Evolutionary conservation across 305 asterid genomes (phyloP).

Genomic region (Solanum hybrid): DNA sequence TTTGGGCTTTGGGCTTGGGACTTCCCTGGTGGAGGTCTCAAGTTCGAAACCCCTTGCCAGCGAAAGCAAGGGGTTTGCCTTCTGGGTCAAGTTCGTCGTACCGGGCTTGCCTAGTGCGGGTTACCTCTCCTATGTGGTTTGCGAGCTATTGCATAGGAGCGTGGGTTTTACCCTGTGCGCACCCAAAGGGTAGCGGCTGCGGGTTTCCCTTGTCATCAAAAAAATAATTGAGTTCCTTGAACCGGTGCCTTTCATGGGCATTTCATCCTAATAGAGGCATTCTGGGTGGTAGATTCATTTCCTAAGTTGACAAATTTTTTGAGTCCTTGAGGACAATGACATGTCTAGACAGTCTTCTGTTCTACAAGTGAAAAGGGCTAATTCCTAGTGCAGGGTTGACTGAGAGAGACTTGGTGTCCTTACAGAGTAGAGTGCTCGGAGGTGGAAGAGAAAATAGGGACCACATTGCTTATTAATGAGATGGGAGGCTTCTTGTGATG

Average conservation of each 20-base stretch:
- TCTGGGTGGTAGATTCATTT: not conserved
- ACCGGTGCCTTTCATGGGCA: not conserved
- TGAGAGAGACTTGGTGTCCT: not conserved
- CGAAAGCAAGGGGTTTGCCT: too few relatives aligned
- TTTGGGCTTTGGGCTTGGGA: too few relatives aligned
- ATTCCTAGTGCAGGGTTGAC: constrained; percentile 5
- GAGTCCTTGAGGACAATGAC: constrained; percentile 45
- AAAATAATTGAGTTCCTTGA: not conserved
- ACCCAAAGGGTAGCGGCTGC: too few relatives aligned
- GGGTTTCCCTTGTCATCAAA: too few relatives aligned
- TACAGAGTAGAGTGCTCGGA: not conserved
- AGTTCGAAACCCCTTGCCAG: too few relatives aligned
- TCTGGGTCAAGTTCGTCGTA: too few relatives aligned
- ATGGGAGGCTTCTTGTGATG: not conserved
- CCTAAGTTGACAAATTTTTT: constrained; percentile 6
- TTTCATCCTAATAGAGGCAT: not conserved
- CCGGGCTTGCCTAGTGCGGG: too few relatives aligned
- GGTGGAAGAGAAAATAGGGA: not conserved
- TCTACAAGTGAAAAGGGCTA: constrained; percentile 33
- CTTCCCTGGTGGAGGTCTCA: too few relatives aligned
- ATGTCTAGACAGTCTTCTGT: constrained; percentile 32
- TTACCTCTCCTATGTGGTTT: too few relatives aligned
- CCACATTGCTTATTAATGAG: not conserved
- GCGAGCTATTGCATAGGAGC: too few relatives aligned
- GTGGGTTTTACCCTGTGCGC: too few relatives aligned